phyloP scores from a whole-genome alignment of 345 rosid species.

The Ceriops zippeliana region DNA sequence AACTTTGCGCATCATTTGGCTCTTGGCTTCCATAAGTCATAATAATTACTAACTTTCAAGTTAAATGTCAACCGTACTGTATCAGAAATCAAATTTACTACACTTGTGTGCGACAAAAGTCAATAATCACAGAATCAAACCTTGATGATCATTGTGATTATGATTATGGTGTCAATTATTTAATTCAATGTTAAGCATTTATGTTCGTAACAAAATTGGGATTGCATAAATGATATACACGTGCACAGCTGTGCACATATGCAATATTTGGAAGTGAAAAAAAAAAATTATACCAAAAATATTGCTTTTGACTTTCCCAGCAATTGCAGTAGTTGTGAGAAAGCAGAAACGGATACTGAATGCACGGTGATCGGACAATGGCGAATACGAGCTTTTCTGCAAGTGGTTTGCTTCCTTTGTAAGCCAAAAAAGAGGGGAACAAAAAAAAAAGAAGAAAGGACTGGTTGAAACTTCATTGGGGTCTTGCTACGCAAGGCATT shows the following conservation, averaged over 20 bases:
- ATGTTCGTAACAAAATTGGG: background rate
- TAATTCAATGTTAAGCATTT: background rate
- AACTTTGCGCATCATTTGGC: background rate
- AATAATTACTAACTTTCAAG: background rate
- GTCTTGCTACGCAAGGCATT: slow-evolving; percentile 7
- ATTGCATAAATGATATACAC: background rate
- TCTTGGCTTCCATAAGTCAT: background rate
- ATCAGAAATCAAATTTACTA: background rate
- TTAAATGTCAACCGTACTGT: background rate
- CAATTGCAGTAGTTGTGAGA: no score
- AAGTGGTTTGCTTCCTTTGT: no score
- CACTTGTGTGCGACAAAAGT: background rate
- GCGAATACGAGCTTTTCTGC: no score
- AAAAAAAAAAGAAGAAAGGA: no score
- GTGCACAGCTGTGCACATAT: background rate
- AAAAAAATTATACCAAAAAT: no score
- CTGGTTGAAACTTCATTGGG: background rate
- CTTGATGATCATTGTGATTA: no score
- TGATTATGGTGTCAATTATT: no score
- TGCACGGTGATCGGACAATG: no score
- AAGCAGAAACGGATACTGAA: no score
- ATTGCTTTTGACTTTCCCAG: no score
- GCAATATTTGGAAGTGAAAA: background rate
- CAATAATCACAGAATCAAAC: background rate
- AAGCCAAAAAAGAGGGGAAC: no score